Conservation (phyloP, 2,329 filamentous ascomycete genomes). For the Exophiala mesophila region DNA sequence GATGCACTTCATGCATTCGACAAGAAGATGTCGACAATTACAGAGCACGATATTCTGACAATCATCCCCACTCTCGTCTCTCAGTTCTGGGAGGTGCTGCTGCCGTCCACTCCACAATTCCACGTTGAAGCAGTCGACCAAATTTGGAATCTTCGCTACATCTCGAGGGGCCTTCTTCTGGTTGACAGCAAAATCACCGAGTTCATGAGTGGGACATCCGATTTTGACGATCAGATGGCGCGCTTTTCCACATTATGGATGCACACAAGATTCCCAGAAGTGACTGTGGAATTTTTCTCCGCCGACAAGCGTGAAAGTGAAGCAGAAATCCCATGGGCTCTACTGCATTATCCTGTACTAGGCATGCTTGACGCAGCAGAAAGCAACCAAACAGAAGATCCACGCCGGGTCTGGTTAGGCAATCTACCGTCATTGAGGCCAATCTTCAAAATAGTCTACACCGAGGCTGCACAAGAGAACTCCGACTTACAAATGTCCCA, state of each 20-base stretch:
- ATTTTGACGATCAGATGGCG: constrained; percentile 54
- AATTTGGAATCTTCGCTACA: constrained; percentile 77
- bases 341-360: constrained; percentile 19
- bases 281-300: constrained; percentile 19
- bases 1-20: constrained; percentile 19
- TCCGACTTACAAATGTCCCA: constrained; percentile 12
- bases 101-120: constrained; percentile 79
- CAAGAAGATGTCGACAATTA: constrained; percentile 24
- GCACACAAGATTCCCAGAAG: constrained; percentile 48
- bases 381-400: constrained; percentile 11
- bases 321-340: constrained; percentile 20
- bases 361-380: constrained; percentile 16
- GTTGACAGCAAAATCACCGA: constrained; percentile 56
- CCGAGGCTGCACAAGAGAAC: constrained; percentile 5
- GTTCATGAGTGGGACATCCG: constrained; percentile 28
- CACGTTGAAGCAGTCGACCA: constrained; percentile 88
- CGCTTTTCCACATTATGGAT: constrained; percentile 76
- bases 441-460: constrained; percentile 17
- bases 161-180: constrained; percentile 63
- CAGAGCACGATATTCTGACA: constrained; percentile 46
- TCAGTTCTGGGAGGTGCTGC: constrained; percentile 74
- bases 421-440: constrained; percentile 17
- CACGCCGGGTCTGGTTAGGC: constrained; percentile 19
- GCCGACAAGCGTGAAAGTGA: constrained; percentile 10
- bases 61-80: constrained; percentile 65